Evolutionary conservation across 495 filamentous ascomycete species (phyloP).

Genomic region (Neurospora hispaniola): DNA sequence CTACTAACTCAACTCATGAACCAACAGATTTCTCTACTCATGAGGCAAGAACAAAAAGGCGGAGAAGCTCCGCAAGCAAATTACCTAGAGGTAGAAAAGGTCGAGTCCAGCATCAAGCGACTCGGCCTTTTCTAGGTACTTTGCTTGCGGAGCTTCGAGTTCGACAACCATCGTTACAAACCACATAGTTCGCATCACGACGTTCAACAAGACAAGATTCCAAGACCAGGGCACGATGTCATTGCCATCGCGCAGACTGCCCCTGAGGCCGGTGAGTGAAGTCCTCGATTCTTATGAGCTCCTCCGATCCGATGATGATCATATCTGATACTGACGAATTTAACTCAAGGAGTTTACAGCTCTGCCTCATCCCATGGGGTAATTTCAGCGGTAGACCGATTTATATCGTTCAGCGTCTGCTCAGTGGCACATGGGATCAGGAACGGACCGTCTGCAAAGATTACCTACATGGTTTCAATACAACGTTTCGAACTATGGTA

Average conservation of each 20-base stretch:
- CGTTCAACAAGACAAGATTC: no score
- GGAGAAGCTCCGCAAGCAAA: conserved; percentile 37
- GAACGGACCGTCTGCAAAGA: no score
- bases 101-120: conserved; percentile 23
- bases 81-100: conserved; percentile 27
- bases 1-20: background rate
- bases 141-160: background rate
- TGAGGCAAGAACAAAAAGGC: conserved; percentile 34
- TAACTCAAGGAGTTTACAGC: background rate
- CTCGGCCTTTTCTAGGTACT: no score
- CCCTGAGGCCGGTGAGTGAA: background rate
- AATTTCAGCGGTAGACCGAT: background rate
- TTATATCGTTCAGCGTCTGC: background rate
- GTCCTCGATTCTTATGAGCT: background rate
- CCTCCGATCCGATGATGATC: background rate
- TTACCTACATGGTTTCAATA: no score
- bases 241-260: no score
- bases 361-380: background rate
- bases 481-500: no score
- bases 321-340: background rate
- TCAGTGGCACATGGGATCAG: background rate
- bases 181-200: no score
- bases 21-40: conserved; percentile 12
- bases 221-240: no score
- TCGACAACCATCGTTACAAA: background rate